Evolutionary conservation across 352 stramenopile species (phyloP).

Genomic region (Pythium angustatum): DNA sequence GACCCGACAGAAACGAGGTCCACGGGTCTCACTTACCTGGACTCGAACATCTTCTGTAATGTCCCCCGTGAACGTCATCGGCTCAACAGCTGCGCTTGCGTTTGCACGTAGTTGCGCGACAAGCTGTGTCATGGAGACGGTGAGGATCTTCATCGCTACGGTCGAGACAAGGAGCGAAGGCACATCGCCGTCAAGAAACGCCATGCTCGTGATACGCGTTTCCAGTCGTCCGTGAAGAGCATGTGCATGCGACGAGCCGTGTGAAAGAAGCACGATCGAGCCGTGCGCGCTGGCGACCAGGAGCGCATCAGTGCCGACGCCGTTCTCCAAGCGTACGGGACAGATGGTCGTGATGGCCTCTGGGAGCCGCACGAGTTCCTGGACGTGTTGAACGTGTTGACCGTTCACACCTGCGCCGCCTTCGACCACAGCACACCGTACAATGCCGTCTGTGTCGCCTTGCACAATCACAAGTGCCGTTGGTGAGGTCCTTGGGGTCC

Average conservation of each 20-base stretch:
- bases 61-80: too few species aligned
- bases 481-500: background rate
- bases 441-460: conserved; percentile 53
- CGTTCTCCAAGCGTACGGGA: background rate
- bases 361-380: conserved; percentile 14
- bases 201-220: background rate
- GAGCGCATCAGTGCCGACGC: background rate
- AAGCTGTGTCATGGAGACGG: conserved; percentile 1
- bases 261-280: conserved; percentile 5
- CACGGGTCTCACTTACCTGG: conserved; percentile 1
- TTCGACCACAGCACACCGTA: conserved; percentile 37
- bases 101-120: conserved; percentile 1
- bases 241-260: background rate
- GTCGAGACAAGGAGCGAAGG: conserved; percentile 6
- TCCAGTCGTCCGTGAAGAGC: background rate
- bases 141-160: background rate
- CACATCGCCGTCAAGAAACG: background rate
- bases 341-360: conserved; percentile 16
- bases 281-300: conserved; percentile 13
- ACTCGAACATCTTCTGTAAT: background rate
- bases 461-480: conserved; percentile 42
- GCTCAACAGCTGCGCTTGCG: background rate
- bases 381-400: background rate
- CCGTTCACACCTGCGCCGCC: too few species aligned
- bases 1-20: too few species aligned